Conservation (phyloP, 2,329 filamentous ascomycete genomes). For the Sporothrix globosa region DNA sequence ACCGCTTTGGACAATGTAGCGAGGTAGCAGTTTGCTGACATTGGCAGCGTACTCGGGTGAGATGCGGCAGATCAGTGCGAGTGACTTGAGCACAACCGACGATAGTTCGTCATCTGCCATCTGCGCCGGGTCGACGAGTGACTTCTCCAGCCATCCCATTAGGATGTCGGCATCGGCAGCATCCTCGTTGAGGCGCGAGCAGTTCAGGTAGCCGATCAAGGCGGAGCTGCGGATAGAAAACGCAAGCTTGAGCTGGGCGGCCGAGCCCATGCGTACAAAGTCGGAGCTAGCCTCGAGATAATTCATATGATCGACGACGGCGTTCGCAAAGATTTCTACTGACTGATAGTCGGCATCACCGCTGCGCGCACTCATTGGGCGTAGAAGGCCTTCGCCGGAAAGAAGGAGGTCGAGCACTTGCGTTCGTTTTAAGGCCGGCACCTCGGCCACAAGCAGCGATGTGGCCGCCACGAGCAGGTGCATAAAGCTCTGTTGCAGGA, state of each 20-base stretch:
- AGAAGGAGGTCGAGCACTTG: conserved; percentile 77
- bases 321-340: conserved; percentile 67
- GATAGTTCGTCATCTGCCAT: conserved; percentile 81
- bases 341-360: conserved; percentile 59
- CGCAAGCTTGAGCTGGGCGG: conserved; percentile 83
- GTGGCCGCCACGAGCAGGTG: conserved; percentile 78
- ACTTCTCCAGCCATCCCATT: conserved; percentile 82
- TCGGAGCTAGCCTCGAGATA: conserved; percentile 87
- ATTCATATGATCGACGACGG: conserved; percentile 81
- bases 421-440: conserved; percentile 59
- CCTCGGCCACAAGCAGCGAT: conserved; percentile 69
- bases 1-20: conserved; percentile 84
- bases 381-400: conserved; percentile 55
- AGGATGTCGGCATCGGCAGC: conserved; percentile 77
- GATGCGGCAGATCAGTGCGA: conserved; percentile 79
- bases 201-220: conserved; percentile 82
- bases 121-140: conserved; percentile 75
- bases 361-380: conserved; percentile 48
- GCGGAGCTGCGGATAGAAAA: conserved; percentile 83
- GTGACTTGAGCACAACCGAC: conserved; percentile 74
- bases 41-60: conserved; percentile 72
- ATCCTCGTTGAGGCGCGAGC: conserved; percentile 78
- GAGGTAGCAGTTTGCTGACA: conserved; percentile 77
- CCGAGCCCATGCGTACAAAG: conserved; percentile 82
- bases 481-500: conserved; percentile 87